Percentiles rank a stretch among this genome's conserved stretches.
Evolutionary conservation across 306 rosid genomes (phyloP).

Genomic region (Prosopis cineraria): DNA sequence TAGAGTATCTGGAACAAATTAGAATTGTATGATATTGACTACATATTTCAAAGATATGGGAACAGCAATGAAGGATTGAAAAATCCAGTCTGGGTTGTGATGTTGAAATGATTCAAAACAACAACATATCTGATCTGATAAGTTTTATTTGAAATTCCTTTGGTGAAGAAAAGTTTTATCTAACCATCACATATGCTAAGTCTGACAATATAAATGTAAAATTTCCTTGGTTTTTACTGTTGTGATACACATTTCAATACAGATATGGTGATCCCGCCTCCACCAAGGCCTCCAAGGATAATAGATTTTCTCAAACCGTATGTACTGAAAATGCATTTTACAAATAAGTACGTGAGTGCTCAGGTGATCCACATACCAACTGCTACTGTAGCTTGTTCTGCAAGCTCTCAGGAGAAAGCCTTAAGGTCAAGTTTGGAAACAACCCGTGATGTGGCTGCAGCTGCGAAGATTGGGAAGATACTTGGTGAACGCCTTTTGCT

Average conservation of each 20-base stretch:
- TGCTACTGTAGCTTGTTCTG: constrained; percentile 79
- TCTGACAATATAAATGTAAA: no score
- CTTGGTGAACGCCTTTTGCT: constrained; percentile 53
- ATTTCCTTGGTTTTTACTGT: not conserved
- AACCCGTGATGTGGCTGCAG: constrained; percentile 81
- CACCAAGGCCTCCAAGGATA: constrained; percentile 65
- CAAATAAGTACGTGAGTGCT: constrained; percentile 75
- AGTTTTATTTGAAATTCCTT: no score
- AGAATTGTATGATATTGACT: no score
- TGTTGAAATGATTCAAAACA: no score
- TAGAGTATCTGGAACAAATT: no score
- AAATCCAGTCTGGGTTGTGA: no score
- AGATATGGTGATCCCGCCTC: constrained; percentile 85
- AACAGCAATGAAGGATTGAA: no score
- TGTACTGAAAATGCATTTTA: constrained; percentile 85
- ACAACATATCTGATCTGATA: no score
- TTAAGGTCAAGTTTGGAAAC: constrained; percentile 64
- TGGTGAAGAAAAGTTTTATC: no score
- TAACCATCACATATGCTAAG: no score
- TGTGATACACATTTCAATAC: constrained; percentile 31
- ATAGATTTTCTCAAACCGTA: constrained; percentile 75
- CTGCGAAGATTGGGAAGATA: constrained; percentile 81
- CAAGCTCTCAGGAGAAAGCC: constrained; percentile 81
- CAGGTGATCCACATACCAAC: constrained; percentile 84
- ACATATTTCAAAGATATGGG: no score